Evolutionary conservation across 2,329 filamentous ascomycete genomes (phyloP), one percentile per base, ranked within the genome.

Genomic region (Microsporum audouinii): DNA sequence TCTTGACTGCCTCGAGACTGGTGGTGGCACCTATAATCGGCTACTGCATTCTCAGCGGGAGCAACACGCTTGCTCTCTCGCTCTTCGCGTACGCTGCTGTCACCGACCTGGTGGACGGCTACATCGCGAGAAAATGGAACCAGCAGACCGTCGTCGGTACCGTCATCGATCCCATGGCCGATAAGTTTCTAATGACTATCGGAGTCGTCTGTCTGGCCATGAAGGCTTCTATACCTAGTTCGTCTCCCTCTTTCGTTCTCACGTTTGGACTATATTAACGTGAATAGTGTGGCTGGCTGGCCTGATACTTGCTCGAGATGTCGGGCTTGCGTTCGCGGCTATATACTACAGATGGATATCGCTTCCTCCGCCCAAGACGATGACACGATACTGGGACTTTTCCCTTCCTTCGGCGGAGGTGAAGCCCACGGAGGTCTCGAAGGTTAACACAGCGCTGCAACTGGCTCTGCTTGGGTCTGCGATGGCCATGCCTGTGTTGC

Each of bases 271-370:
- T 59, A 47, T 39, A 45, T n/a, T 58, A 59, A 45, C 36, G 34
- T 31, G 12, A 17, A 57, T 14, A 17, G 14, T 31, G 33, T 47
- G 91, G 84, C 80, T 97, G 2, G 91, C 91, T 1, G 82, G 81
- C n/a, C 84, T 97, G 57, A 96, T 99, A 64, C 83, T 99, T 2
- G 91, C 91, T 33, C 84, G 94, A 49, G 94, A 99, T 69, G 83
- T 88, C 47, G 89, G 86, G 23, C 82, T 99, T 3, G 91, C 83
- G 31, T 80, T 96, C 27, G 85, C 91, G 1, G 94, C 94, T 29
- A 86, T 99, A 67, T 97, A 96, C 78, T 97, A 94, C 74, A 87
- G 94, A 65, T 97, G 90, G 83, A 95, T 96, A 66, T 95, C 89
- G 1, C 81, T 99, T 4, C 94, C 94, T 0, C 86, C 89, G 0